Evolutionary conservation across 179 eudicot genomes (phyloP).

Genomic region (Spergularia azorica): DNA sequence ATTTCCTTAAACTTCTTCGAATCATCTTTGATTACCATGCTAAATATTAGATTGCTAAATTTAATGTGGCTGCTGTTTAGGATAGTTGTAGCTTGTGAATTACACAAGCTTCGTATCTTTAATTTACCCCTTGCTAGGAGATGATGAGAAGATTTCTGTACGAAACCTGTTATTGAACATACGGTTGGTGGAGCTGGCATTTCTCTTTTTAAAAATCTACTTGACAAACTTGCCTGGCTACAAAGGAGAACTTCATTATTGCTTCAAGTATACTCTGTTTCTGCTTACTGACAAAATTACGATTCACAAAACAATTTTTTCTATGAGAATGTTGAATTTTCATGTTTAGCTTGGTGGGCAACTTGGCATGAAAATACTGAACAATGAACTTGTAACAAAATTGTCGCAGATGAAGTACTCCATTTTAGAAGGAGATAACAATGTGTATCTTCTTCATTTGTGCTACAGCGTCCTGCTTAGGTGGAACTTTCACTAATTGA

Average conservation of each 20-base stretch:
- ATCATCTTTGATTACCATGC: no score
- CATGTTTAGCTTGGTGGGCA: not conserved
- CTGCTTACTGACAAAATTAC: not conserved
- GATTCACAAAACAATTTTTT: not conserved
- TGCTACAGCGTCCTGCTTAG: constrained; percentile 1
- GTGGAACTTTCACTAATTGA: not conserved
- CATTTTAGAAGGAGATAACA: not conserved
- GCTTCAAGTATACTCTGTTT: not conserved
- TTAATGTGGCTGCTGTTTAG: not conserved
- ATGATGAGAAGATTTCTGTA: not conserved
- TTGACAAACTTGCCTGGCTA: no score
- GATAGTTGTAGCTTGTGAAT: not conserved
- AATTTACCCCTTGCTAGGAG: not conserved
- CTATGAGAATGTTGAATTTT: not conserved
- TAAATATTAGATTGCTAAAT: no score
- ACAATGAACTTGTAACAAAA: not conserved
- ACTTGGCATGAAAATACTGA: not conserved
- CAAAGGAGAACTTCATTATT: not conserved
- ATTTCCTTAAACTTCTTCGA: no score
- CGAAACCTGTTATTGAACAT: not conserved
- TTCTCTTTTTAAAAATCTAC: no score
- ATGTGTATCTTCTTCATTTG: not conserved
- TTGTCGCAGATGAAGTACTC: not conserved
- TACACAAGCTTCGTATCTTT: not conserved
- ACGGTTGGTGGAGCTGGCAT: no score